These are phyloP conservation scores for Pseudogymnoascus sp. DNA, from an alignment of 2,329 filamentous ascomycete genomes.

Conservation along the genomic window DNA sequence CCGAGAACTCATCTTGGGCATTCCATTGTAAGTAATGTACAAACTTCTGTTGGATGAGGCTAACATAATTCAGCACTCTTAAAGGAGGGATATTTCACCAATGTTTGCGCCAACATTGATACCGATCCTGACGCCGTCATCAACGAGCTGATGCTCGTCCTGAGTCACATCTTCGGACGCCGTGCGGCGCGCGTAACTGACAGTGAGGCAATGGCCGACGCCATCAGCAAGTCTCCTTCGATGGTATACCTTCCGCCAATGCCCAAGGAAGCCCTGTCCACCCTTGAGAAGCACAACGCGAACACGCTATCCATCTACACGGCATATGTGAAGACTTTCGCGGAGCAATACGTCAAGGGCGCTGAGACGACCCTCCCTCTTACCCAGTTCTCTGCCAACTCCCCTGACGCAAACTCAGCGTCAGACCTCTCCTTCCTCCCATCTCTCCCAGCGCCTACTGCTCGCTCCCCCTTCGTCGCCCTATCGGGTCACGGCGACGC, in stretches of 20 bases:
- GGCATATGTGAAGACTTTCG: slow-evolving; percentile 61
- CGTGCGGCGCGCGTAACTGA: slow-evolving; percentile 40
- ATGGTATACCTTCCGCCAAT: slow-evolving; percentile 58
- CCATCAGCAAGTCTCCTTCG: slow-evolving; percentile 51
- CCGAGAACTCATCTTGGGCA: slow-evolving; percentile 66
- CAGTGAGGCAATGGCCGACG: slow-evolving; percentile 40
- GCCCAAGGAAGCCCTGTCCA: slow-evolving; percentile 46
- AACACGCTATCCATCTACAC: slow-evolving; percentile 59
- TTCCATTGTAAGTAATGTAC: slow-evolving; percentile 48
- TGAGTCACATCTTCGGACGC: slow-evolving; percentile 65
- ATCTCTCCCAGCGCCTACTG: slow-evolving; percentile 34
- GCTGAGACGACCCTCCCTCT: slow-evolving; percentile 26
- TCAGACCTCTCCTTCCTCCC: slow-evolving; percentile 18
- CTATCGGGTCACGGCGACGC: slow-evolving; percentile 60
- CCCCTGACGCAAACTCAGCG: slow-evolving; percentile 12
- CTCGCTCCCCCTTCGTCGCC: slow-evolving; percentile 63
- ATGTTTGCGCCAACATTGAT: slow-evolving; percentile 51
- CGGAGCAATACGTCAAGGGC: slow-evolving; percentile 47
- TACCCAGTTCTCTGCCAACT: slow-evolving; percentile 19
- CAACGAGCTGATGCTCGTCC: slow-evolving; percentile 56
- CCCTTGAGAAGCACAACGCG: slow-evolving; percentile 55
- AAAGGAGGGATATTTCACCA: slow-evolving; percentile 61
- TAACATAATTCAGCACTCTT: slow-evolving; percentile 43
- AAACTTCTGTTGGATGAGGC: background rate
- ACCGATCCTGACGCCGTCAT: slow-evolving; percentile 42